phyloP scores from a whole-genome alignment of 2,329 filamentous ascomycete genomes.

The Geosmithia flava region DNA sequence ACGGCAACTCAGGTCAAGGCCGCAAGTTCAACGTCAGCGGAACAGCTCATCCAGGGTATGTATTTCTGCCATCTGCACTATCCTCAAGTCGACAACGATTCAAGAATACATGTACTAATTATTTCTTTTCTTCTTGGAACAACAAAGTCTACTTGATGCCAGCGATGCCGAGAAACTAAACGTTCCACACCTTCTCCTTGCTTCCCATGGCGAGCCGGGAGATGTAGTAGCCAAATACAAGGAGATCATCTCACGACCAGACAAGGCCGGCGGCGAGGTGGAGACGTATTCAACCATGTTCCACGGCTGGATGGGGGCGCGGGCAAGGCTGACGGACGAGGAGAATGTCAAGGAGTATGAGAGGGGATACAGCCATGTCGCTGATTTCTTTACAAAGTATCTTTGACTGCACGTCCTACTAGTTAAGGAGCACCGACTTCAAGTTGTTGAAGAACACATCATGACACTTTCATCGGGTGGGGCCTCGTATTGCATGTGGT shows the following conservation, averaged over 20 bases:
- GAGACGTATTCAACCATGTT: slow-evolving; percentile 36
- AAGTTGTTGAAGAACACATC: too few relatives aligned
- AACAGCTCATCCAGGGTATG: slow-evolving; percentile 17
- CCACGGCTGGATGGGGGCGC: slow-evolving; percentile 48
- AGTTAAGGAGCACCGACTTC: too few relatives aligned
- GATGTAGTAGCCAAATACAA: slow-evolving; percentile 30
- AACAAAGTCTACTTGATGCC: slow-evolving; percentile 19
- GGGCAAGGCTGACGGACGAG: slow-evolving; percentile 30
- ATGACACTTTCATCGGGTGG: too few relatives aligned
- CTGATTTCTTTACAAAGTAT: slow-evolving; percentile 29
- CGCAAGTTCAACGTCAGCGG: slow-evolving; percentile 21
- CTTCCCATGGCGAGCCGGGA: slow-evolving; percentile 33
- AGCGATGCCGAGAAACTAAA: slow-evolving; percentile 29
- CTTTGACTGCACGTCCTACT: slow-evolving; percentile 10
- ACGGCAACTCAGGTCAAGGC: slow-evolving; percentile 18
- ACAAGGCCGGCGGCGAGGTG: slow-evolving; percentile 26
- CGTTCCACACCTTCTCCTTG: slow-evolving; percentile 35
- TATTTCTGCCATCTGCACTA: background rate
- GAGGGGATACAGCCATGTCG: slow-evolving; percentile 32
- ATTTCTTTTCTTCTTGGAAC: too few relatives aligned
- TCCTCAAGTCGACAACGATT: background rate
- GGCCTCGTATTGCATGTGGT: too few relatives aligned
- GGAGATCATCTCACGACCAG: slow-evolving; percentile 19
- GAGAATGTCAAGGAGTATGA: slow-evolving; percentile 32
- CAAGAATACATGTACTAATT: background rate